Evolutionary conservation across 2,329 filamentous ascomycete genomes (phyloP).

Genomic region (Fusarium palustre): DNA sequence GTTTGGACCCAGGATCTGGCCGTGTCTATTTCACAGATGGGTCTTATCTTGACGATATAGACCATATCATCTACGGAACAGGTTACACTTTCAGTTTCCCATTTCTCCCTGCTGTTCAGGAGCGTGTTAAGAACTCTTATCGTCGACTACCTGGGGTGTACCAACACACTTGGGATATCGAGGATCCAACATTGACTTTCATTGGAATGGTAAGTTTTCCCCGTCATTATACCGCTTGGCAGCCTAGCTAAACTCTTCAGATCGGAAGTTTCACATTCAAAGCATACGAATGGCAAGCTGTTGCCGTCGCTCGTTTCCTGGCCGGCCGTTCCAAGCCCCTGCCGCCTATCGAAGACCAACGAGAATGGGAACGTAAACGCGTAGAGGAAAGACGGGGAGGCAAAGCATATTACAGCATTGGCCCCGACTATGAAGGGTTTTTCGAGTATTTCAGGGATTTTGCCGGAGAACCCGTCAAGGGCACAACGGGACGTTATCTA

Average conservation of each 20-base stretch:
- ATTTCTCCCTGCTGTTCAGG: slow-evolving; percentile 14
- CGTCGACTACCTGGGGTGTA: slow-evolving; percentile 28
- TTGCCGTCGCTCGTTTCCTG: slow-evolving; percentile 29
- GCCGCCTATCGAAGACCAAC: slow-evolving; percentile 15
- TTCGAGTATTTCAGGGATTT: slow-evolving; percentile 30
- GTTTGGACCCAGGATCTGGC: slow-evolving; percentile 2
- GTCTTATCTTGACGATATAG: slow-evolving; percentile 13
- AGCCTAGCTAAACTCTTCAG: not conserved
- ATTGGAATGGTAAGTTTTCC: slow-evolving; percentile 19
- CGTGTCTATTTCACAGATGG: slow-evolving; percentile 24
- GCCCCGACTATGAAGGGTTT: slow-evolving; percentile 28
- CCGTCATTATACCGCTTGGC: rapidly evolving
- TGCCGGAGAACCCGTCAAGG: slow-evolving; percentile 30
- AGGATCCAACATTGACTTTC: slow-evolving; percentile 31
- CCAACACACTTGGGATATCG: slow-evolving; percentile 36
- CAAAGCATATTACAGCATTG: slow-evolving; percentile 40
- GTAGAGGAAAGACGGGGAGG: slow-evolving; percentile 35
- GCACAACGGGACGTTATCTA: slow-evolving; percentile 18
- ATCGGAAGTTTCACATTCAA: slow-evolving; percentile 41
- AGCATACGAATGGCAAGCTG: slow-evolving; percentile 41
- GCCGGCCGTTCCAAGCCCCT: slow-evolving; percentile 22
- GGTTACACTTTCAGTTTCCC: slow-evolving; percentile 33
- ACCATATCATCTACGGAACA: slow-evolving; percentile 32
- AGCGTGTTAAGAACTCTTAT: slow-evolving; percentile 13
- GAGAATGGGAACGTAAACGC: slow-evolving; percentile 36